Evolutionary conservation across 1,284 basidiomycete species (phyloP), one percentile per base, ranked within the genome.

Genomic region (Austroboletus rostrupii): DNA sequence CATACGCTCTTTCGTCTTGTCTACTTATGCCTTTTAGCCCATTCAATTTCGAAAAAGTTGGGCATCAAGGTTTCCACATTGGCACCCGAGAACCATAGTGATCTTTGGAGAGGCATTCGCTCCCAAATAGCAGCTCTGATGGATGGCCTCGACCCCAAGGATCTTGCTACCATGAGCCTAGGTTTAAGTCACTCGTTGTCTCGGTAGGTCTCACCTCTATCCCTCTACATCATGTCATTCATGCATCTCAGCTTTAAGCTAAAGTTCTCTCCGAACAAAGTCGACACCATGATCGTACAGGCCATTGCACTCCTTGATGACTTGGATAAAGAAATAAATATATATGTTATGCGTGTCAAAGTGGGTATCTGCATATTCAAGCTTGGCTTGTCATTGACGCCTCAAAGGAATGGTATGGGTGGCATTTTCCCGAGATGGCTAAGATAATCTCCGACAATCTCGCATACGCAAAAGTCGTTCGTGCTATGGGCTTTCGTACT

Each of bases 371-470:
- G 3, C 36, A n/a, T 21, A 28, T 19, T 36, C 21, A 13, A 29
- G 23, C 11, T 21, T 43, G 14, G 26, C 19, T 31, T 39, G n/a
- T 49, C 28, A 50, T 43, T 50, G 48, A 57, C 36, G n/a, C 38
- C 5, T 48, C 53, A 8, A 57, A 93, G 91, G 96, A 98, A 80
- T 99, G 96, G 96, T 99, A 98, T 66, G 96, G 96, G 21, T 99
- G 96, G 96, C 96, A 99, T 76, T 98, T 98, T 81, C 96, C 96
- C 11, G 96, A 99, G 73, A 92, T 99, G 89, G 91, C 88, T 61
- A 98, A 98, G 77, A 97, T 99, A 69, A 90, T 98, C 60, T 84
- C 87, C 57, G 96, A 99, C 77, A 99, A 97, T 73, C 76, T 96
- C 49, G 94, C 95, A 21, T 99, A 98, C 70, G 93, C 97, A 53